These are phyloP conservation scores for Colletotrichum sp. DNA, from an alignment of 2,329 filamentous ascomycete genomes.

Conservation along the genomic window DNA sequence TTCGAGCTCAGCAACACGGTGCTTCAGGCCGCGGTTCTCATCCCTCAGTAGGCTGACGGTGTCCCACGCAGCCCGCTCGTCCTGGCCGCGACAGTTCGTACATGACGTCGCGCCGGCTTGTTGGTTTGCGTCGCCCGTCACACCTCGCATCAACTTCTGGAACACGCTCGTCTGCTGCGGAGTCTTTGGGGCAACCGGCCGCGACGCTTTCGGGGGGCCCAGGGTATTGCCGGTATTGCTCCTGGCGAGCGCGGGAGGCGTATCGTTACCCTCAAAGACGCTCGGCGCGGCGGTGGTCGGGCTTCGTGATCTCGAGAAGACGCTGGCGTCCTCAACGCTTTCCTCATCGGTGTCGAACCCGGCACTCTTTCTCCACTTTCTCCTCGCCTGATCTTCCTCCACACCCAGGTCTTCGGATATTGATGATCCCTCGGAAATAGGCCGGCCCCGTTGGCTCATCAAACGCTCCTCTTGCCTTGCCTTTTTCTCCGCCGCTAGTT, in stretches of 20 bases:
- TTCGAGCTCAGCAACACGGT: slow-evolving; percentile 63
- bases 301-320: slow-evolving; percentile 66
- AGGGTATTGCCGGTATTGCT: slow-evolving; percentile 21
- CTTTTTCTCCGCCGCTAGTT: slow-evolving; percentile 57
- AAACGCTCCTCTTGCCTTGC: slow-evolving; percentile 43
- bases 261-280: slow-evolving; percentile 32
- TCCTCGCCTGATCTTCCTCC: slow-evolving; percentile 53
- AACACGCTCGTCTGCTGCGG: slow-evolving; percentile 33
- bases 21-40: slow-evolving; percentile 67
- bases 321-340: slow-evolving; percentile 54
- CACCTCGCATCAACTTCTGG: slow-evolving; percentile 47
- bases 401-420: slow-evolving; percentile 58
- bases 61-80: slow-evolving; percentile 67
- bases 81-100: slow-evolving; percentile 62
- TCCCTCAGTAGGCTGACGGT: slow-evolving; percentile 65
- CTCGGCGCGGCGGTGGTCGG: slow-evolving; percentile 52
- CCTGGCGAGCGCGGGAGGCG: slow-evolving; percentile 17
- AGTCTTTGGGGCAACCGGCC: slow-evolving; percentile 22
- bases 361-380: slow-evolving; percentile 43
- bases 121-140: slow-evolving; percentile 39
- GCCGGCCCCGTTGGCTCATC: slow-evolving; percentile 28
- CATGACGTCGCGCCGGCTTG: slow-evolving; percentile 41
- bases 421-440: slow-evolving; percentile 43
- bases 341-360: slow-evolving; percentile 59
- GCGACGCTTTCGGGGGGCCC: neutral